Conservation (phyloP, 495 filamentous ascomycete genomes). For the Achaetomiella virescens region DNA sequence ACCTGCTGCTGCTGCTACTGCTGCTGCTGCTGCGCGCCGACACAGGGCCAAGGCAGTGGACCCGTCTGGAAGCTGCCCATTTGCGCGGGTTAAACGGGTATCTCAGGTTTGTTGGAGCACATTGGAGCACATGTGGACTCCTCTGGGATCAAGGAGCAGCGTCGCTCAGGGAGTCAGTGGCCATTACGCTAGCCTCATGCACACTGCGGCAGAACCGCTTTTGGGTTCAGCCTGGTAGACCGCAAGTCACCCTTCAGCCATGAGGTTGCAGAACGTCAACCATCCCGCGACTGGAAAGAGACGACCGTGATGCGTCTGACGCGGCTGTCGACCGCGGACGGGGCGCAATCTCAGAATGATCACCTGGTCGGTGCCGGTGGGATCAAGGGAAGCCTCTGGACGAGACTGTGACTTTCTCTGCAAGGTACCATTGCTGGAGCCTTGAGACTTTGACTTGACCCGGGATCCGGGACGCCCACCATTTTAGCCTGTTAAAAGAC, state of each 20-base stretch:
- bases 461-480: slow-evolving; percentile 26
- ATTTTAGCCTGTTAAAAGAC: slow-evolving; percentile 29
- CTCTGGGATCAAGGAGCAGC: slow-evolving; percentile 9
- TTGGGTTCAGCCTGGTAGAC: not conserved
- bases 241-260: not conserved
- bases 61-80: slow-evolving; percentile 17
- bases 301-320: not conserved
- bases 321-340: slow-evolving; percentile 1
- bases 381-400: slow-evolving; percentile 11
- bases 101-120: slow-evolving; percentile 15
- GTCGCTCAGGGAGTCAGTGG: slow-evolving; percentile 15
- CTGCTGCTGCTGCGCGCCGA: not conserved
- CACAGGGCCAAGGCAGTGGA: slow-evolving; percentile 20
- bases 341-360: slow-evolving; percentile 6
- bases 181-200: slow-evolving; percentile 9
- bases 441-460: slow-evolving; percentile 22
- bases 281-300: not conserved
- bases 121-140: slow-evolving; percentile 22
- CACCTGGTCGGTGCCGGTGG: slow-evolving; percentile 12
- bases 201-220: not conserved
- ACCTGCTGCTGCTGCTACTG: not conserved
- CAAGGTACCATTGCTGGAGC: slow-evolving; percentile 9
- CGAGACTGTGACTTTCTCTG: slow-evolving; percentile 2
- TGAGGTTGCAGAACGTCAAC: not conserved
- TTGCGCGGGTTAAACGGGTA: slow-evolving; percentile 30